Base-by-base conservation (phyloP, 2,329 filamentous ascomycete genomes). In the Alternaria conjuncta region DNA sequence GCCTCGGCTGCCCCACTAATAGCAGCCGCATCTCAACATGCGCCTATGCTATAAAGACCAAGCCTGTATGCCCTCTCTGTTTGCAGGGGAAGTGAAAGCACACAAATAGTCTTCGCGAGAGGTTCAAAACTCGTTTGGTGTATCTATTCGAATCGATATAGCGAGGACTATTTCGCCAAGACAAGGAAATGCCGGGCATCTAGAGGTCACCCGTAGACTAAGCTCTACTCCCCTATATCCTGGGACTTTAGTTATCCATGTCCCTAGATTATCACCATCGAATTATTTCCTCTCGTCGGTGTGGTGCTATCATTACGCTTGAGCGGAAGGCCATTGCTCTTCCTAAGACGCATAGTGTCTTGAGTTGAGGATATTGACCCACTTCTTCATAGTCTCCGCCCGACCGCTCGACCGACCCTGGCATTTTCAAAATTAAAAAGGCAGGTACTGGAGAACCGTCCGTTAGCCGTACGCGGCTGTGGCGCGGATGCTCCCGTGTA, bases 1-100 rank as follows among this genome's bases (percentile, higher is more conserved):
- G 56, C 53, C 43, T 54, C 57, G 54, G 51, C 28, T 61, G 26
- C 26, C 21, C 55, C 46, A 36, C 62, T 23, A 49, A 50, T 20
- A 41, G 49, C 49, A 53, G 46, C 36, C 36, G 36, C 25, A 13
- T 15, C 30, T 12, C 6, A 28, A 8, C 49, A 53, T 6, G 30
- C 28, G 6, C 28, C 18, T 11, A 51, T 21, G 15, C 20, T 1
- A 53, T 15, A 26, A 13, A 12, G n/a, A 12, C 20, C 25, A 25
- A 12, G 20, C 32, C 5, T 50, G 55, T 3, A 25, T 36, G 21
- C 4, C 11, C n/a, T 7, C 41, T 26, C 26, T 30, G 15, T 21
- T 13, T 13, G 8, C 2, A 53, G 32, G 32, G 15, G 4, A 10
- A 9, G 8, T 36, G 1, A 23, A 30, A 4, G 2, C 2, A 23